Base-by-base conservation (phyloP, 345 rosid species). In the Isatis tinctoria region DNA sequence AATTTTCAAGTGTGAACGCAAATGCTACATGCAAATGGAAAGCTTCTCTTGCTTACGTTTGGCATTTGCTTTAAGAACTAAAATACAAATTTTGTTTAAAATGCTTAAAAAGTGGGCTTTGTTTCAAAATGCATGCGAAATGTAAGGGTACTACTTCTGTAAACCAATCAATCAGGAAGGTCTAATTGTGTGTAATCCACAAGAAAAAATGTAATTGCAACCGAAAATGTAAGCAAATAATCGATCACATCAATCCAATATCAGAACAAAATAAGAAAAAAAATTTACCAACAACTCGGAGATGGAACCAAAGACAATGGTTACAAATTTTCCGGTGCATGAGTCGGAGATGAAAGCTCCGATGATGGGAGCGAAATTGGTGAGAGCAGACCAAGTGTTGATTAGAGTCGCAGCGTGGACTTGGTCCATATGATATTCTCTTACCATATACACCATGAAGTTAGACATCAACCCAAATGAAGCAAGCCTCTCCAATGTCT, bases 401-500 rank as follows among this genome's bases (percentile, higher is more conserved):
- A 81, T 76, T 30, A 93, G 76, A 49, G 86, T 88, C 0, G 83
- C 86, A 35, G 85, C 81, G 53, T 70, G 65, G 17, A 80, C 90
- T 69, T 86, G 93, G 17, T 85, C 85, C 85, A 88, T 66, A 75
- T 87, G 88, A 75, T 82, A 88, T 65, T 78, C 82, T 26, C 44
- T 81, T 28, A 83, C 68, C 74, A 93, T 67, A 70, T 93, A 93
- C 71, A 90, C 87, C 74, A 85, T 80, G 33, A 93, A 76, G 63
- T 87, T 90, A 4, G 87, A 81, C 51, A 76, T 49, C 56, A 93
- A 44, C 14, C 97, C 85, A 58, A 80, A 78, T 1, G 95, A 75
- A 2, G 91, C 98, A 49, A 88, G 68, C 75, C 90, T 87, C 87
- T 90, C 98, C 56, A 93, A 82, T 14, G 91, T 83, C 73, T 86